Evolutionary conservation across 2,329 filamentous ascomycete genomes (phyloP).

Genomic region (Apiospora malaysiana): DNA sequence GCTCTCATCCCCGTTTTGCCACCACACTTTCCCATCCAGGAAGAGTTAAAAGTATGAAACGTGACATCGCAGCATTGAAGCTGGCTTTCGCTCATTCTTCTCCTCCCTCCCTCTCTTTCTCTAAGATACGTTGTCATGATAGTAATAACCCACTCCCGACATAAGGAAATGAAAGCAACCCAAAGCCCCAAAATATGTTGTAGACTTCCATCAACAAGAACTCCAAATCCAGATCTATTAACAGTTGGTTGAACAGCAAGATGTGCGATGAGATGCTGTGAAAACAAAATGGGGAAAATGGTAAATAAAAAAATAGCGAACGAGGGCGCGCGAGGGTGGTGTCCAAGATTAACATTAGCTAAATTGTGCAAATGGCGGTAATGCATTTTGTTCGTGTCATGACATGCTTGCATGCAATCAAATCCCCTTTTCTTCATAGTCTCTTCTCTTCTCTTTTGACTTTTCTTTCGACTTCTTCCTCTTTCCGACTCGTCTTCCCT

Average conservation of each 20-base stretch:
- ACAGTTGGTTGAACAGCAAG: not conserved
- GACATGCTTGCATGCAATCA: not conserved
- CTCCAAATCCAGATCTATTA: slow-evolving; percentile 16
- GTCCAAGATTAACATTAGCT: slow-evolving; percentile 12
- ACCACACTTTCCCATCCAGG: not conserved
- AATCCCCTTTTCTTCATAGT: not conserved
- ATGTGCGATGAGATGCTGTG: not conserved
- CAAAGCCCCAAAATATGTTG: not conserved
- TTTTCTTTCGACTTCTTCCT: not conserved
- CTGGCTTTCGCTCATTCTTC: slow-evolving; percentile 4
- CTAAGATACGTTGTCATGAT: slow-evolving; percentile 10
- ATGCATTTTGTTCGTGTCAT: not conserved
- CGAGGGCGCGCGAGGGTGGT: not conserved
- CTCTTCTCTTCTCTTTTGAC: not conserved
- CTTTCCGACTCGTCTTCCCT: not conserved
- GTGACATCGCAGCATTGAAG: slow-evolving; percentile 10
- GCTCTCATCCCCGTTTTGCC: not conserved
- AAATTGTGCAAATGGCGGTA: not conserved
- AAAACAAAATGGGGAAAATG: not conserved
- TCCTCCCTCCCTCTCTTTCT: not conserved
- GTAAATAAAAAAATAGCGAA: not conserved
- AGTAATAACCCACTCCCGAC: not conserved
- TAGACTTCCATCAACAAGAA: slow-evolving; percentile 2
- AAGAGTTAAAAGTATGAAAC: not conserved
- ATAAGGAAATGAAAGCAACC: not conserved